Evolutionary conservation across 768 basidiomycete species (phyloP).

Genomic region (Dioszegia crocea): DNA sequence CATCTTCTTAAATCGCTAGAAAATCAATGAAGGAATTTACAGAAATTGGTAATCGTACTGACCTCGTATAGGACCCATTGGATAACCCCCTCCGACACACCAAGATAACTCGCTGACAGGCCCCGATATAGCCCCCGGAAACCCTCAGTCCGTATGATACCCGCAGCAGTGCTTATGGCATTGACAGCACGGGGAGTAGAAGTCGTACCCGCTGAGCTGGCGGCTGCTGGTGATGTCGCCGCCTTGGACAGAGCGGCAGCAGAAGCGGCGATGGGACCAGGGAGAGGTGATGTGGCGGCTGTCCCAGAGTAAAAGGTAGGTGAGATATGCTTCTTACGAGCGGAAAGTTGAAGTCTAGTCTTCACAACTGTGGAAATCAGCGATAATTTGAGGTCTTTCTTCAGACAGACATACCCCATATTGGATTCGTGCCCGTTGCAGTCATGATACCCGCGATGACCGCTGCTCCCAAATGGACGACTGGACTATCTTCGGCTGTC

Average conservation of each 20-base stretch:
- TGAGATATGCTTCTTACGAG: constrained; percentile 41
- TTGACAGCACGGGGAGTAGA: constrained; percentile 2
- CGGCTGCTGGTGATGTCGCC: background rate
- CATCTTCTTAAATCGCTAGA: constrained; percentile 69
- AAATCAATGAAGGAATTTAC: background rate
- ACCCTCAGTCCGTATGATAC: constrained; percentile 77
- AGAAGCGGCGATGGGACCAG: constrained; percentile 32
- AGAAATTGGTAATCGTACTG: constrained; percentile 6
- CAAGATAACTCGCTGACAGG: constrained; percentile 86
- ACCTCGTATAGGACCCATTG: constrained; percentile 94
- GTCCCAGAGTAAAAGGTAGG: constrained; percentile 20
- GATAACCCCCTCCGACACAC: constrained; percentile 91
- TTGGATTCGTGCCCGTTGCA: constrained; percentile 88
- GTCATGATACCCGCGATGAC: constrained; percentile 77
- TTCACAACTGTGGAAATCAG: constrained; percentile 65
- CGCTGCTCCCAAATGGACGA: constrained; percentile 80
- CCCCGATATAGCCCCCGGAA: constrained; percentile 89
- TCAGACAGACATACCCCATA: constrained; percentile 60
- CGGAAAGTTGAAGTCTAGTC: constrained; percentile 78
- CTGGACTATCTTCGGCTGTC: constrained; percentile 71
- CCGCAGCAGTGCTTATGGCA: constrained; percentile 54
- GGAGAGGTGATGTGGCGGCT: constrained; percentile 19
- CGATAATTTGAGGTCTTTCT: background rate
- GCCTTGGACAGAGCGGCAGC: constrained; percentile 22
- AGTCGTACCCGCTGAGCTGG: constrained; percentile 6